phyloP scores from a whole-genome alignment of 441 rosid genomes.

The Isatis lusitanica region DNA sequence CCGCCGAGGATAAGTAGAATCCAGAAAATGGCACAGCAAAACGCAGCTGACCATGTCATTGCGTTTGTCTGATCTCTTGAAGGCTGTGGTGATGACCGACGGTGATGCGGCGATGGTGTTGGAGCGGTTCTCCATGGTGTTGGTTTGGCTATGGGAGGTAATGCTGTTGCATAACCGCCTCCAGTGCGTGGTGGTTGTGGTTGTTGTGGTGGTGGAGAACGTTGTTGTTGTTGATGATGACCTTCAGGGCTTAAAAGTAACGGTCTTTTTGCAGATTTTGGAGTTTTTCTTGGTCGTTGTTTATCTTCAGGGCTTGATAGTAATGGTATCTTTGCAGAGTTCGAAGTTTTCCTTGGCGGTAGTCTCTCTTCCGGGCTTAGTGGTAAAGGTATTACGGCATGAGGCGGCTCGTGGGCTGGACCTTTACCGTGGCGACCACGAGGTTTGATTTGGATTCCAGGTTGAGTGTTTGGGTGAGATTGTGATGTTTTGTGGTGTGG shows the following conservation, averaged over 20 bases:
- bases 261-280: slow-evolving; percentile 20
- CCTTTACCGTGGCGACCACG: slow-evolving; percentile 26
- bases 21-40: slow-evolving; percentile 70
- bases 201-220: slow-evolving; percentile 1
- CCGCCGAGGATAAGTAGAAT: slow-evolving; percentile 68
- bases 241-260: slow-evolving; percentile 29
- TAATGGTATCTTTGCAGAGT: slow-evolving; percentile 20
- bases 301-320: slow-evolving; percentile 21
- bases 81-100: slow-evolving; percentile 3
- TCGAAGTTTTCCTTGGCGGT: slow-evolving; percentile 20
- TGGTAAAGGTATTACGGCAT: slow-evolving; percentile 20
- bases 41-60: slow-evolving; percentile 60
- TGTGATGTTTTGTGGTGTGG: slow-evolving; percentile 1
- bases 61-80: slow-evolving; percentile 42
- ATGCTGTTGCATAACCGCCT: slow-evolving; percentile 25
- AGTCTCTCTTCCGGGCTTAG: slow-evolving; percentile 27
- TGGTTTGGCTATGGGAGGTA: slow-evolving; percentile 39
- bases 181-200: slow-evolving; percentile 14
- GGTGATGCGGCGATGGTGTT: slow-evolving; percentile 33
- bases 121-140: slow-evolving; percentile 34
- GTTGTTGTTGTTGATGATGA: slow-evolving; percentile 24
- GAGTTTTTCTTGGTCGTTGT: neutral
- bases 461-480: neutral
- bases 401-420: slow-evolving; percentile 20
- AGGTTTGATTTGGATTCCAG: slow-evolving; percentile 22